Percentiles rank a stretch among this genome's conserved stretches.
Conservation (phyloP, 768 basidiomycete genomes). For the Rhodotorula kratochvilovae region DNA sequence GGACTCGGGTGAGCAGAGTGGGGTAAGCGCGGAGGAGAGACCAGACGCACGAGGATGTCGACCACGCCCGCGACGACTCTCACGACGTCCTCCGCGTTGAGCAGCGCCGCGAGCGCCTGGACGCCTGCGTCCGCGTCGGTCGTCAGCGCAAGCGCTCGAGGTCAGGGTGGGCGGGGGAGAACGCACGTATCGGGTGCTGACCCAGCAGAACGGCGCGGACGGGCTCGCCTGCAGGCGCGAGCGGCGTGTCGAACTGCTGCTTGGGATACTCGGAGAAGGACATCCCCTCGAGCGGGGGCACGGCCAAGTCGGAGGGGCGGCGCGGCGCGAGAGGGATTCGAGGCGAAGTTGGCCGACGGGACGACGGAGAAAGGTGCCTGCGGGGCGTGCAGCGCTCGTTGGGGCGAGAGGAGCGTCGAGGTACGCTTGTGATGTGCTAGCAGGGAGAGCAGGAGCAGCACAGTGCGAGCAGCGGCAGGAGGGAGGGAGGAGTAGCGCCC, state of each 20-base stretch:
- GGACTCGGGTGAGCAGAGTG: too few relatives aligned
- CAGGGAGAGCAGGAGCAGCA: too few relatives aligned
- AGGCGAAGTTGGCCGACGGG: too few relatives aligned
- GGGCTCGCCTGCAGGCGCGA: background rate
- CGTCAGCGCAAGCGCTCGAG: background rate
- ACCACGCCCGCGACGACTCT: slow-evolving; percentile 7
- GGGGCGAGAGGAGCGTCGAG: too few relatives aligned
- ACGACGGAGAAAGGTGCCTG: too few relatives aligned
- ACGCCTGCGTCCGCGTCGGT: slow-evolving; percentile 1
- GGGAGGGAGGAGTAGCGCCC: too few relatives aligned
- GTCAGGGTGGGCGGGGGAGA: background rate
- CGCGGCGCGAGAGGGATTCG: too few relatives aligned
- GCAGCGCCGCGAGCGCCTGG: background rate
- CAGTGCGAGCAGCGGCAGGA: too few relatives aligned
- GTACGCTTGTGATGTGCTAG: too few relatives aligned
- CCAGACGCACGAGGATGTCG: slow-evolving; percentile 19
- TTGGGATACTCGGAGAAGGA: background rate
- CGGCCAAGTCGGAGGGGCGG: too few relatives aligned
- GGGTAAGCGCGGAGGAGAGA: background rate
- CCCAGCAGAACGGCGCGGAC: slow-evolving; percentile 21
- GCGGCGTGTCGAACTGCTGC: background rate
- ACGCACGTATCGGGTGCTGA: slow-evolving; percentile 17
- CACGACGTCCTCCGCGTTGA: slow-evolving; percentile 5
- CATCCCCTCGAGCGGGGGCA: too few relatives aligned
- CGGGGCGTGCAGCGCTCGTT: too few relatives aligned